Evolutionary conservation across 139 green algal genomes (phyloP).

Genomic region (Gonium pectorale): DNA sequence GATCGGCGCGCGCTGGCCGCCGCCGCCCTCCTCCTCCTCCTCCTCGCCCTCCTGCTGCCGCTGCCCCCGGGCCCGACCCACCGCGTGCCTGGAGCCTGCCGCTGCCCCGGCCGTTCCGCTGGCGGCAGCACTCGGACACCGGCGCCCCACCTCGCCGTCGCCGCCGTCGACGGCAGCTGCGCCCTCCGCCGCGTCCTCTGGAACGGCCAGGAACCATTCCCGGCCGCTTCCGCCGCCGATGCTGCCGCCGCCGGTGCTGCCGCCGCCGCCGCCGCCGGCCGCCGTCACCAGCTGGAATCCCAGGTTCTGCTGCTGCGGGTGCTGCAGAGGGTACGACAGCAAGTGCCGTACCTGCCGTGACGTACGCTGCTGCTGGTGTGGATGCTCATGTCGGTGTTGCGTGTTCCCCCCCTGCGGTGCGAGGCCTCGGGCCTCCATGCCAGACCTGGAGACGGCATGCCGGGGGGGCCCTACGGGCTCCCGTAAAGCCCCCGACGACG

Average conservation of each 20-base stretch:
- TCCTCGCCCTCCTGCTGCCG: background rate
- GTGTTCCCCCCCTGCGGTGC: background rate
- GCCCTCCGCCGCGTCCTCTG: background rate
- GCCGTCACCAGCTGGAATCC: too few relatives aligned
- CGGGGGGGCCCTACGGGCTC: too few relatives aligned
- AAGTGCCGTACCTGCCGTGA: background rate
- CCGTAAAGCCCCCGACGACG: background rate
- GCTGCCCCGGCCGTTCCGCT: too few relatives aligned
- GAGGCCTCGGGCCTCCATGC: background rate
- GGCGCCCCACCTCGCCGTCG: too few relatives aligned
- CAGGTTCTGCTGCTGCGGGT: background rate
- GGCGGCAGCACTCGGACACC: too few relatives aligned
- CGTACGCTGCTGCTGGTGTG: background rate
- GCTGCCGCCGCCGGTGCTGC: background rate
- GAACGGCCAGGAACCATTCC: slow-evolving; percentile 6
- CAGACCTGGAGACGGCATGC: too few relatives aligned
- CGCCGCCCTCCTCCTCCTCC: background rate
- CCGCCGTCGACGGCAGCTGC: background rate
- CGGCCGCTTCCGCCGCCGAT: background rate
- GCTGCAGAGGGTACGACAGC: background rate
- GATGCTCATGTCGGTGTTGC: background rate
- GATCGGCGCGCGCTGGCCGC: background rate
- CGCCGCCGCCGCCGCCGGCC: background rate
- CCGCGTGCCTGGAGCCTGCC: too few relatives aligned
- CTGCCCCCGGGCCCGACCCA: background rate